Evolutionary conservation across 75 land plant species (phyloP), one percentile per base, ranked within the genome.

Genomic region (Azolla pinnata): DNA sequence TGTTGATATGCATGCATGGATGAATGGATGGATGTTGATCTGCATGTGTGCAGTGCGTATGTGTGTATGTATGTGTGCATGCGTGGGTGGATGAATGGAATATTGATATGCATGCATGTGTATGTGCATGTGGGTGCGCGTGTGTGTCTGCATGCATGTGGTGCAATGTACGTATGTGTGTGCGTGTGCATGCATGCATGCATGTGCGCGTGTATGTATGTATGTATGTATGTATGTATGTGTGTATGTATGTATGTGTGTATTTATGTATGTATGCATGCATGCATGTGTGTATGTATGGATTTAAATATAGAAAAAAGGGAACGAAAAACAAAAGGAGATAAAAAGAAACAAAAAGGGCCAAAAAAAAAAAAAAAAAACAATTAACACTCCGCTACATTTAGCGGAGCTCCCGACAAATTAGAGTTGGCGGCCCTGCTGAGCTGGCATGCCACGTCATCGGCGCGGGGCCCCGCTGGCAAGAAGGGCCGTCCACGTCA

Each of bases 151-250:
- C 14, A 38, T 38, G 42, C 14, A 38, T 14, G 42, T 38, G 7
- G 42, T 38, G 14, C 42, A 38, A 8, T 38, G 42, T 38, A 38
- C 42, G 42, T 38, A 38, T 14, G 42, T 38, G 14, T 38, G 42
- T 38, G 14, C 14, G 42, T 38, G 14, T 38, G 42, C 14, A 38
- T 38, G 42, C 14, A 38, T 38, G 42, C 14, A 38, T 38, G 42
- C 14, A 38, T 38, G 42, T 38, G 14, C 14, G 42, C 14, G 14
- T 38, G 42, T 38, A 38, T 38, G 42, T 38, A 38, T 38, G 42
- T 38, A 38, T 38, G 42, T 38, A 38, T 38, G 42, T 38, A 38
- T 38, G 42, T 38, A 38, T 38, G 42, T 38, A 38, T 38, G 42
- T 38, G 14, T 38, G 42, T 38, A 38, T 38, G 42, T 38, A 38